A percentile compares a stretch with the other conserved stretches of the same genome.
phyloP scores from a whole-genome alignment of 2,329 filamentous ascomycete genomes.

The Exophiala viscosa region DNA sequence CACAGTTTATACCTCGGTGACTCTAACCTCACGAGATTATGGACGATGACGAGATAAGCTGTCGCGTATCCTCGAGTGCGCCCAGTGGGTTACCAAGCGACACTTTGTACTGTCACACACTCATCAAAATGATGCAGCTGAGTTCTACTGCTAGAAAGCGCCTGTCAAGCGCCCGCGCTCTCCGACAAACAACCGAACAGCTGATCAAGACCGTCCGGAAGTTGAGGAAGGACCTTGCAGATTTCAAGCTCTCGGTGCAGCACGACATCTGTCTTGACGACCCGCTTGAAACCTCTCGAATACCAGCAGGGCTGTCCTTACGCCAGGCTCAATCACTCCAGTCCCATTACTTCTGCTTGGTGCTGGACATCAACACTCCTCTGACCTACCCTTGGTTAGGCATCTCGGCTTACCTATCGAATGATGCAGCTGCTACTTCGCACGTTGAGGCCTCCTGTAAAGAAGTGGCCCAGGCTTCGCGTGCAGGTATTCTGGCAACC shows the following conservation, averaged over 20 bases:
- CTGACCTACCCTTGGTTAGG: conserved; percentile 10
- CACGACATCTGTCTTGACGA: conserved; percentile 6
- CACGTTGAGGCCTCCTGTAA: conserved; percentile 2
- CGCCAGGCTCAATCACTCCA: conserved; percentile 11
- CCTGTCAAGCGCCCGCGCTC: conserved; percentile 5
- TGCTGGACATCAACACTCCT: conserved; percentile 13
- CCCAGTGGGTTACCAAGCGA: not conserved
- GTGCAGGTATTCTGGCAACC: conserved; percentile 8
- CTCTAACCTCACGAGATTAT: conserved; percentile 1
- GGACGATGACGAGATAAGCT: conserved; percentile 14
- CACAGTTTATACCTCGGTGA: not conserved
- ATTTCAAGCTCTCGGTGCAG: conserved; percentile 2
- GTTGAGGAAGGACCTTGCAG: conserved; percentile 2
- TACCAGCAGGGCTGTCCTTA: conserved; percentile 7
- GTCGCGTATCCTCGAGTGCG: not conserved
- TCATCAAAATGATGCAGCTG: conserved; percentile 10
- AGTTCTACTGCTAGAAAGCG: conserved; percentile 5
- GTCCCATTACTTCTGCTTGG: conserved; percentile 11
- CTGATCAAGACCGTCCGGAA: conserved; percentile 2
- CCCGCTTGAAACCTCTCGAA: conserved; percentile 1
- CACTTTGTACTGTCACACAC: conserved; percentile 9
- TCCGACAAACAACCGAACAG: conserved; percentile 1
- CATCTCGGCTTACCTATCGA: not conserved
- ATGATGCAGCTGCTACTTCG: not conserved
- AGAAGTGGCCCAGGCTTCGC: conserved; percentile 2